Percentiles rank a stretch among this genome's conserved stretches.
Evolutionary conservation across 306 rosid species (phyloP).

Genomic region (Castanospermum australe): DNA sequence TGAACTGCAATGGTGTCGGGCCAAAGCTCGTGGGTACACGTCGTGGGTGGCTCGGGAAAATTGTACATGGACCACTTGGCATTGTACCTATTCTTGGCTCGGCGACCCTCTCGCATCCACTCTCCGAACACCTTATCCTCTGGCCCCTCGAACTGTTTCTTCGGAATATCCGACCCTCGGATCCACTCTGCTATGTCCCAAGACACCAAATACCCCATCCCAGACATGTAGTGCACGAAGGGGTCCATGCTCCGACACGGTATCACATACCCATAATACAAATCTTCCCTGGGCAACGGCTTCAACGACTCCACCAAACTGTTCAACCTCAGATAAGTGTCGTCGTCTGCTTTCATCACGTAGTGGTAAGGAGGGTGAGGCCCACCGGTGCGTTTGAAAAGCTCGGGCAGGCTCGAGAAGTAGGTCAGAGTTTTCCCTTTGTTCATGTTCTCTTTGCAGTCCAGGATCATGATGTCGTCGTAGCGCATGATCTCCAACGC

Average conservation of each 20-base stretch:
- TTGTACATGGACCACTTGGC: constrained; percentile 98
- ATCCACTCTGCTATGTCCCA: constrained; percentile 98
- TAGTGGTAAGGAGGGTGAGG: constrained; percentile 81
- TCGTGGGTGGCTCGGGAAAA: constrained; percentile 73
- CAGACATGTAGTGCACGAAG: constrained; percentile 83
- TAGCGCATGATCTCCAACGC: constrained; percentile 79
- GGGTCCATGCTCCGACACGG: constrained; percentile 98
- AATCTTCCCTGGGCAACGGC: constrained; percentile 71
- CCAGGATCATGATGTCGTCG: constrained; percentile 80
- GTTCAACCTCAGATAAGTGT: constrained; percentile 62
- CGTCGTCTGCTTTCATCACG: constrained; percentile 90
- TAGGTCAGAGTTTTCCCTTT: constrained; percentile 81
- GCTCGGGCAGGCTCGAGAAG: constrained; percentile 72
- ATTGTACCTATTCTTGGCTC: constrained; percentile 70
- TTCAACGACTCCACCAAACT: constrained; percentile 59
- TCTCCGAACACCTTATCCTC: constrained; percentile 84
- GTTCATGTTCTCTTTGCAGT: constrained; percentile 95
- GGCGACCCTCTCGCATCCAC: constrained; percentile 65
- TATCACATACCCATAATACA: constrained; percentile 88
- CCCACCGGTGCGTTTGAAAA: constrained; percentile 44
- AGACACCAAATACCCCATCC: constrained; percentile 88
- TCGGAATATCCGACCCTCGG: constrained; percentile 67
- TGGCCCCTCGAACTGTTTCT: constrained; percentile 71
- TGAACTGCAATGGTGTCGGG: constrained; percentile 82
- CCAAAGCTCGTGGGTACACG: constrained; percentile 85